Evolutionary conservation across 495 filamentous ascomycete genomes (phyloP).

Genomic region (Saxophila tyrrhenica): DNA sequence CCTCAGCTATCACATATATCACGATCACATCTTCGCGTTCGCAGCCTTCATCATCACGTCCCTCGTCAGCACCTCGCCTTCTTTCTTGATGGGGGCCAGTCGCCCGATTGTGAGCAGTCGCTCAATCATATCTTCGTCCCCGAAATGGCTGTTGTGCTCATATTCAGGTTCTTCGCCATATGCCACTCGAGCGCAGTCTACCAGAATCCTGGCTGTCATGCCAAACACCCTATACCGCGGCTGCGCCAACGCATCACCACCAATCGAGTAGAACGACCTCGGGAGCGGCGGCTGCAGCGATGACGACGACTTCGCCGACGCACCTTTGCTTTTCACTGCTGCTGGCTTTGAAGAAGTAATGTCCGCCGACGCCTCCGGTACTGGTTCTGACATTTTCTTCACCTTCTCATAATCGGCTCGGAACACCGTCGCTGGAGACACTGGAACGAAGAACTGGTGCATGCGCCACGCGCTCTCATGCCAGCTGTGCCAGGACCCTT

Average conservation of each 20-base stretch:
- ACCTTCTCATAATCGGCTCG: constrained; percentile 33
- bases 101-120: constrained; percentile 48
- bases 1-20: neutral
- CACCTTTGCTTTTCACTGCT: neutral
- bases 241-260: constrained; percentile 29
- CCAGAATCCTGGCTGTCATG: constrained; percentile 80
- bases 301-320: neutral
- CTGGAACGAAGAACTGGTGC: constrained; percentile 83
- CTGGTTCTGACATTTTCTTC: neutral
- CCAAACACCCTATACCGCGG: constrained; percentile 71
- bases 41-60: constrained; percentile 46
- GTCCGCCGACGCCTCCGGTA: neutral
- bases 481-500: constrained; percentile 53
- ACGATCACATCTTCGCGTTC: neutral
- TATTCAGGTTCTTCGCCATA: constrained; percentile 75
- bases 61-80: constrained; percentile 43
- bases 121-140: constrained; percentile 67
- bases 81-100: constrained; percentile 44
- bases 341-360: neutral
- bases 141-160: constrained; percentile 66
- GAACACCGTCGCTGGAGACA: constrained; percentile 47
- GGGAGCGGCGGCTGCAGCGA: constrained; percentile 15
- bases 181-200: constrained; percentile 74
- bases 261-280: constrained; percentile 8
- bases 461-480: constrained; percentile 55